These are phyloP conservation scores for Coemansia sp. DNA, from an alignment of 192 early-diverging fungal genomes.

Conservation along the genomic window DNA sequence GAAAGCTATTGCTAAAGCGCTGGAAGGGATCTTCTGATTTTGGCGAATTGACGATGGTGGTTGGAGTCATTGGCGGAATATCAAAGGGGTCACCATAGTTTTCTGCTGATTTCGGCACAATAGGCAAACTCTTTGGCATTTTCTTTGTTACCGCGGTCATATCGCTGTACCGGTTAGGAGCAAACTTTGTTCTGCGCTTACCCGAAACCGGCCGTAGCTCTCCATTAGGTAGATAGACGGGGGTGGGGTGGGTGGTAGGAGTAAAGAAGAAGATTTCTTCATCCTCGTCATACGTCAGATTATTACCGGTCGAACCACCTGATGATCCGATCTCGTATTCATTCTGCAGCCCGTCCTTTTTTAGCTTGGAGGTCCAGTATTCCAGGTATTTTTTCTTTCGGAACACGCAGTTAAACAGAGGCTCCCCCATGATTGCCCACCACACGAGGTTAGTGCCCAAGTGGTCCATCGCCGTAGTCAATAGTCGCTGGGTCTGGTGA, in stretches of 20 bases:
- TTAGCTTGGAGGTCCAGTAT: slow-evolving; percentile 29
- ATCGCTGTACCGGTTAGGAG: slow-evolving; percentile 11
- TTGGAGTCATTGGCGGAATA: slow-evolving; percentile 22
- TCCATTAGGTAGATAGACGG: slow-evolving; percentile 28
- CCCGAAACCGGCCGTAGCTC: slow-evolving; percentile 4
- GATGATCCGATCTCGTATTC: slow-evolving; percentile 34
- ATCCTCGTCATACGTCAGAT: slow-evolving; percentile 6
- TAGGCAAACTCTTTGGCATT: neutral
- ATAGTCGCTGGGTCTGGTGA: slow-evolving; percentile 23
- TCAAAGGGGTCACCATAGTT: slow-evolving; percentile 33
- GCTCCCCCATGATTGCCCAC: slow-evolving; percentile 48
- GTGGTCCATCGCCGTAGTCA: slow-evolving; percentile 40
- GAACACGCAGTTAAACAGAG: slow-evolving; percentile 37
- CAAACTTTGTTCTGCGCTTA: slow-evolving; percentile 18
- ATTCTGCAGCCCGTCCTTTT: slow-evolving; percentile 39
- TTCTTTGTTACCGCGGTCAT: neutral
- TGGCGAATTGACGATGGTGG: slow-evolving; percentile 20
- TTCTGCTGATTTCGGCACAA: neutral
- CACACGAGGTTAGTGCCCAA: slow-evolving; percentile 41
- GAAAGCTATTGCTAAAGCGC: slow-evolving; percentile 6
- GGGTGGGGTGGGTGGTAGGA: neutral
- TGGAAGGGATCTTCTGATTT: slow-evolving; percentile 11
- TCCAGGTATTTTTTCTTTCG: slow-evolving; percentile 20
- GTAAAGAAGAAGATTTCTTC: slow-evolving; percentile 23
- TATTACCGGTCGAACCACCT: neutral